phyloP scores from a whole-genome alignment of 495 filamentous ascomycete genomes.

The Cudoniella acicularis region DNA sequence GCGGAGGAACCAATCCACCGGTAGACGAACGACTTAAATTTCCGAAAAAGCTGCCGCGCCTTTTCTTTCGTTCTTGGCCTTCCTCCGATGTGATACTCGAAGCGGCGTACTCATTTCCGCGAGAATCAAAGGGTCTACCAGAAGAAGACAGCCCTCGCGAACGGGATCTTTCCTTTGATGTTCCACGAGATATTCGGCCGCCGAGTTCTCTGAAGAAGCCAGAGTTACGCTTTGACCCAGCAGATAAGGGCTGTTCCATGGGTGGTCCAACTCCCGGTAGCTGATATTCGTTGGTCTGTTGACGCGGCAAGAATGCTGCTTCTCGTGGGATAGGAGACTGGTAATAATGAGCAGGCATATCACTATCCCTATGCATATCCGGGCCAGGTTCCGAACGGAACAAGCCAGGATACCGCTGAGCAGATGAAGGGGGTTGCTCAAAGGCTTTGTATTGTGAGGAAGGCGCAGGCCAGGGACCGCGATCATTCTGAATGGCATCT shows the following conservation, averaged over 20 bases:
- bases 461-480: not conserved
- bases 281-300: slow-evolving; percentile 35
- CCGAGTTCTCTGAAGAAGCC: slow-evolving; percentile 35
- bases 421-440: slow-evolving; percentile 36
- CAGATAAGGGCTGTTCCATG: slow-evolving; percentile 5
- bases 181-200: slow-evolving; percentile 28
- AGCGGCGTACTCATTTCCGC: slow-evolving; percentile 31
- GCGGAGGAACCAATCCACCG: slow-evolving; percentile 9
- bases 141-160: slow-evolving; percentile 5
- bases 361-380: slow-evolving; percentile 2
- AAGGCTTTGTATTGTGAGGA: slow-evolving; percentile 20
- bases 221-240: slow-evolving; percentile 30
- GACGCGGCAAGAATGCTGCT: slow-evolving; percentile 31
- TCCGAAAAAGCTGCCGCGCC: slow-evolving; percentile 29
- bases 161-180: slow-evolving; percentile 27
- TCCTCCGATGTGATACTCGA: slow-evolving; percentile 32
- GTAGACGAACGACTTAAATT: slow-evolving; percentile 31
- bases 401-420: slow-evolving; percentile 33
- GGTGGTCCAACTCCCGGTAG: slow-evolving; percentile 30
- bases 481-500: not conserved
- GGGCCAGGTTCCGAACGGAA: slow-evolving; percentile 20
- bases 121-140: slow-evolving; percentile 4
- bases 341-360: slow-evolving; percentile 21
- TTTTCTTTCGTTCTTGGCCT: slow-evolving; percentile 23
- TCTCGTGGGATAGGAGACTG: slow-evolving; percentile 24